These are phyloP conservation scores for Xylaria venustula DNA, from an alignment of 495 filamentous ascomycete species.

Conservation along the genomic window DNA sequence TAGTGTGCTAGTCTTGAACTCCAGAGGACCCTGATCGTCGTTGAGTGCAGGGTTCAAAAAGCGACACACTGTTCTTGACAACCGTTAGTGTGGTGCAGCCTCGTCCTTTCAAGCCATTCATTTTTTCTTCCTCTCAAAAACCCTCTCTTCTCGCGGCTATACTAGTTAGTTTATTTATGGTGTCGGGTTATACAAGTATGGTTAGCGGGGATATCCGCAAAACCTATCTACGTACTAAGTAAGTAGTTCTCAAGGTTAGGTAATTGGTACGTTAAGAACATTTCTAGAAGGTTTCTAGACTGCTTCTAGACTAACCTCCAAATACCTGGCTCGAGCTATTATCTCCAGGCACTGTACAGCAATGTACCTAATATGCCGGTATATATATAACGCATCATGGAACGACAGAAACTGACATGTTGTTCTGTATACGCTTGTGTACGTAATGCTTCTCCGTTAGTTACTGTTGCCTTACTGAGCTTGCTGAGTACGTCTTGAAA, in stretches of 20 bases:
- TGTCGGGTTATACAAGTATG: background rate
- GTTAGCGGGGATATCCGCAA: conserved; percentile 6
- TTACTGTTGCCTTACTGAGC: too few relatives aligned
- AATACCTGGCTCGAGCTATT: background rate
- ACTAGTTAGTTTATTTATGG: too few relatives aligned
- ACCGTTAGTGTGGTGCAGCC: background rate
- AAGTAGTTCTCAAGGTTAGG: background rate
- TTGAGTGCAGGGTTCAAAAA: background rate
- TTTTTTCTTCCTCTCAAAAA: background rate
- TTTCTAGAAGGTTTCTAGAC: conserved; percentile 10
- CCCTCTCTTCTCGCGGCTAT: too few relatives aligned
- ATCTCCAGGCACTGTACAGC: background rate
- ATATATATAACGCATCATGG: background rate
- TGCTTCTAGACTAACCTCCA: background rate
- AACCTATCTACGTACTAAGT: background rate
- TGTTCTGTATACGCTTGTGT: too few relatives aligned
- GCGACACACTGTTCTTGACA: background rate
- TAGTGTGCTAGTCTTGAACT: too few relatives aligned
- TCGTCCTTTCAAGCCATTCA: background rate
- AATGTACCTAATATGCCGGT: background rate
- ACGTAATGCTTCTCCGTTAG: too few relatives aligned
- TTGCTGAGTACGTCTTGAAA: too few relatives aligned
- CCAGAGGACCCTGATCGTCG: conserved; percentile 10
- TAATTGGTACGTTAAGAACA: background rate
- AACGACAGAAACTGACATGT: background rate